Conservation (phyloP, 805 yeast species). For the Kuraishia cidri region DNA sequence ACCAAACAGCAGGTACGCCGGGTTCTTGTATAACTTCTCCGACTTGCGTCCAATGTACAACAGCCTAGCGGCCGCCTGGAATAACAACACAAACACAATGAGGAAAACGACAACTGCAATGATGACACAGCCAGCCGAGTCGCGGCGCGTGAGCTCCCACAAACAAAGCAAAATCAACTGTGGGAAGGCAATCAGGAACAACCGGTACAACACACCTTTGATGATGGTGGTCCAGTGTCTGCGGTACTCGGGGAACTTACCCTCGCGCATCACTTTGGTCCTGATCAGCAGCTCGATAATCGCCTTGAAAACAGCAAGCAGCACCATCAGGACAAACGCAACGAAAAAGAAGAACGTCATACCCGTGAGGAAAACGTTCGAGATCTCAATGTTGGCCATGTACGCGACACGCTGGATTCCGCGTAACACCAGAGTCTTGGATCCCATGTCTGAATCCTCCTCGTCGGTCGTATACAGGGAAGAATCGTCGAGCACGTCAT, state of each 20-base stretch:
- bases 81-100: slow-evolving; percentile 47
- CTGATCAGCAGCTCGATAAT: slow-evolving; percentile 53
- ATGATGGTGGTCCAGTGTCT: slow-evolving; percentile 75
- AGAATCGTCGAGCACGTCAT: slow-evolving; percentile 39
- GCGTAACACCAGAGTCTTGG: slow-evolving; percentile 72
- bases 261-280: slow-evolving; percentile 47
- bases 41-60: slow-evolving; percentile 69
- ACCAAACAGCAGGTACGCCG: slow-evolving; percentile 87
- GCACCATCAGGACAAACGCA: slow-evolving; percentile 49
- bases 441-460: slow-evolving; percentile 42
- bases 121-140: slow-evolving; percentile 75
- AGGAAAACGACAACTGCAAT: slow-evolving; percentile 67
- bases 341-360: slow-evolving; percentile 76
- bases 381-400: slow-evolving; percentile 76
- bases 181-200: slow-evolving; percentile 79
- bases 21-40: slow-evolving; percentile 65
- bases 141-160: slow-evolving; percentile 84
- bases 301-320: slow-evolving; percentile 58
- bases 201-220: slow-evolving; percentile 83
- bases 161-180: slow-evolving; percentile 73
- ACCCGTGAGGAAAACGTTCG: slow-evolving; percentile 80
- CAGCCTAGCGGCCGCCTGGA: slow-evolving; percentile 71
- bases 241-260: slow-evolving; percentile 70
- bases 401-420: slow-evolving; percentile 92
- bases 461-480: slow-evolving; percentile 65